Conservation (phyloP, 1,284 basidiomycete species). For the Cerrena zonata region DNA sequence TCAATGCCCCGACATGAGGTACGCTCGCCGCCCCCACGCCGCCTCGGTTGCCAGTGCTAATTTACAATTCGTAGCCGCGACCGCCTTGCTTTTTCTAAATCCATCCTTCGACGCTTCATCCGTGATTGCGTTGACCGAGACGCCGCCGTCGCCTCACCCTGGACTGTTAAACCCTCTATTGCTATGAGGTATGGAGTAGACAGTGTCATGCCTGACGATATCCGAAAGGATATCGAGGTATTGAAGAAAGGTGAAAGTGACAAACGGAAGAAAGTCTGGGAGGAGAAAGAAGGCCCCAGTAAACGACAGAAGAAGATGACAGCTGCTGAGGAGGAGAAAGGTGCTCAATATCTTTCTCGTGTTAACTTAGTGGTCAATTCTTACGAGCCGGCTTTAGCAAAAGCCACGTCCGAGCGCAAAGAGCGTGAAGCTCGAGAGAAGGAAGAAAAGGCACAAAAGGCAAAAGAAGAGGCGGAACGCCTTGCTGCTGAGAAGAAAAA, state of each 20-base stretch:
- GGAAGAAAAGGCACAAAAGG: slow-evolving; percentile 59
- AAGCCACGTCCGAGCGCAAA: slow-evolving; percentile 47
- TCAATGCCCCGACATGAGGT: slow-evolving; percentile 76
- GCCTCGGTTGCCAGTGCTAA: slow-evolving; percentile 1
- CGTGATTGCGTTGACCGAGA: slow-evolving; percentile 90
- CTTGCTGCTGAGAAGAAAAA: slow-evolving; percentile 76
- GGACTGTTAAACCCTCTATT: slow-evolving; percentile 85
- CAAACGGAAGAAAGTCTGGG: slow-evolving; percentile 83
- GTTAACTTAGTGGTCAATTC: not conserved
- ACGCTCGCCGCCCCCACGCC: slow-evolving; percentile 20
- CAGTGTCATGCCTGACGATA: slow-evolving; percentile 78
- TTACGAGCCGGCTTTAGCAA: slow-evolving; percentile 23
- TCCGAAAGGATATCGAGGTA: slow-evolving; percentile 70
- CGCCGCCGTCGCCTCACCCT: slow-evolving; percentile 85
- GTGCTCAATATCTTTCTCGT: slow-evolving; percentile 31
- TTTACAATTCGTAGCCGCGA: slow-evolving; percentile 64
- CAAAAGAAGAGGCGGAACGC: slow-evolving; percentile 66
- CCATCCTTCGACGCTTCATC: slow-evolving; percentile 91
- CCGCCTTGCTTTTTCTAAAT: slow-evolving; percentile 90
- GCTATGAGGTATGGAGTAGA: slow-evolving; percentile 81
- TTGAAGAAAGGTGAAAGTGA: slow-evolving; percentile 84
- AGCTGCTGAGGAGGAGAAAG: slow-evolving; percentile 65
- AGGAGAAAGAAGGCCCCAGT: slow-evolving; percentile 73
- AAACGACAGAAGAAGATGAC: slow-evolving; percentile 75
- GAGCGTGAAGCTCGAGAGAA: slow-evolving; percentile 66